phyloP scores from a whole-genome alignment of 306 rosid species.

The Medicago ruthenica region DNA sequence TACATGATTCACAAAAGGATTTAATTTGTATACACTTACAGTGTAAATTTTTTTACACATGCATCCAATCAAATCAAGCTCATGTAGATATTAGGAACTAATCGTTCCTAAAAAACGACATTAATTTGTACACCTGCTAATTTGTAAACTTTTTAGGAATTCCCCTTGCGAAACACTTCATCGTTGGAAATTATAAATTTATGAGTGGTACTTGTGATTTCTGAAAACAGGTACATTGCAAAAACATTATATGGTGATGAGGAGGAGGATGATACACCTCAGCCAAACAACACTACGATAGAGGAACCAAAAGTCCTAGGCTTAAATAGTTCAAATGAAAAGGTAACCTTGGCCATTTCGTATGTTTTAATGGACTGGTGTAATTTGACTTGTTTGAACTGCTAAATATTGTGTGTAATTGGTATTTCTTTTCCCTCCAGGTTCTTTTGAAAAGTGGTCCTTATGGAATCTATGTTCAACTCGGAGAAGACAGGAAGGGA shows the following conservation, averaged over 20 bases:
- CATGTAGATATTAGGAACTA: no score
- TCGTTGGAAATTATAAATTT: constrained; percentile 12
- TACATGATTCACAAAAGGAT: background rate
- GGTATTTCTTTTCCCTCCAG: constrained; percentile 53
- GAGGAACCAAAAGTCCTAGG: constrained; percentile 87
- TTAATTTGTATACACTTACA: no score
- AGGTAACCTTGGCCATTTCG: constrained; percentile 52
- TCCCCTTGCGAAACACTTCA: background rate
- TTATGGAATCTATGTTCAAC: constrained; percentile 88
- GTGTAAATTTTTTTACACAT: no score
- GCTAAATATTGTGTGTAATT: constrained; percentile 39
- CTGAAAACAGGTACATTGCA: constrained; percentile 79
- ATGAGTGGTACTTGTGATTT: constrained; percentile 41
- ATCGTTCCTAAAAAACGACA: no score
- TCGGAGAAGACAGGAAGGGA: constrained; percentile 90
- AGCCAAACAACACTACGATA: constrained; percentile 41
- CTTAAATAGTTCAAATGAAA: constrained; percentile 69
- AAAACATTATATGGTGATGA: constrained; percentile 69
- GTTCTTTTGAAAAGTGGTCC: constrained; percentile 90
- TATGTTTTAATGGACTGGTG: constrained; percentile 4
- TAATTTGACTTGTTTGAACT: constrained; percentile 36
- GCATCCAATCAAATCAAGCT: no score
- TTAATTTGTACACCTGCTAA: no score
- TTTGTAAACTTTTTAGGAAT: no score
- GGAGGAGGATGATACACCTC: constrained; percentile 68